Evolutionary conservation across 1,139 yeast species (phyloP).

Genomic region (Meyerozyma sp.): DNA sequence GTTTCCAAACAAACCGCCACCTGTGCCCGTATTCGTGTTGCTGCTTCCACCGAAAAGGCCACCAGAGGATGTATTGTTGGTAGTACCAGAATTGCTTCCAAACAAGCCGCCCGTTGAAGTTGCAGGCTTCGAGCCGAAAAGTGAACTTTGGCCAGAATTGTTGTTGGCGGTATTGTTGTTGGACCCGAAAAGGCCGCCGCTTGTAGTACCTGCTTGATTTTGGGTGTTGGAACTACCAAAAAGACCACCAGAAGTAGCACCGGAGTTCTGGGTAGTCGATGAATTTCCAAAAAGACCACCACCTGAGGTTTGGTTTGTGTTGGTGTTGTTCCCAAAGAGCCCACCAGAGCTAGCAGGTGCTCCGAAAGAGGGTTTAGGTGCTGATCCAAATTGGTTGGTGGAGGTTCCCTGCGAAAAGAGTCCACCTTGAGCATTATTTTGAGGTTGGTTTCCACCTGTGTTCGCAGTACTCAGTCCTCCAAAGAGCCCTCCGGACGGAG

Average conservation of each 20-base stretch:
- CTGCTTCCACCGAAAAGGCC: conserved; percentile 10
- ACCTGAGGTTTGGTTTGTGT: conserved; percentile 2
- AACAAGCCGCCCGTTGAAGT: conserved; percentile 2
- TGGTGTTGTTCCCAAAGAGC: conserved; percentile 10
- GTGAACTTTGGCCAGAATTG: not conserved
- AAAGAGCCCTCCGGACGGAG: conserved; percentile 7
- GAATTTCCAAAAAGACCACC: conserved; percentile 8
- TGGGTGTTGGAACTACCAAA: conserved; percentile 3
- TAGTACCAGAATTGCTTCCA: conserved; percentile 1
- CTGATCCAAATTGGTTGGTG: conserved; percentile 2
- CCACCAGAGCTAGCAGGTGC: conserved; percentile 9
- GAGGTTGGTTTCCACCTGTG: not conserved
- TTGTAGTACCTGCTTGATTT: conserved; percentile 2
- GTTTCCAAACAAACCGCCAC: not conserved
- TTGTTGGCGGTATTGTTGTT: not conserved
- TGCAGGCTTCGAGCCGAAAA: not conserved
- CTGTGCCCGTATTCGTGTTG: not conserved
- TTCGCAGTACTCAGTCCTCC: conserved; percentile 1
- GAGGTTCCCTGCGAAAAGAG: conserved; percentile 1
- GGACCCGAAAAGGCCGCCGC: conserved; percentile 4
- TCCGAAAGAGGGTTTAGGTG: conserved; percentile 4
- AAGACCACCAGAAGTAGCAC: conserved; percentile 2
- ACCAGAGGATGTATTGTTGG: conserved; percentile 3
- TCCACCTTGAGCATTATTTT: conserved; percentile 1
- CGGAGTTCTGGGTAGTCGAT: not conserved